Evolutionary conservation across 768 basidiomycete species (phyloP).

Genomic region (Trametes sanguinea): DNA sequence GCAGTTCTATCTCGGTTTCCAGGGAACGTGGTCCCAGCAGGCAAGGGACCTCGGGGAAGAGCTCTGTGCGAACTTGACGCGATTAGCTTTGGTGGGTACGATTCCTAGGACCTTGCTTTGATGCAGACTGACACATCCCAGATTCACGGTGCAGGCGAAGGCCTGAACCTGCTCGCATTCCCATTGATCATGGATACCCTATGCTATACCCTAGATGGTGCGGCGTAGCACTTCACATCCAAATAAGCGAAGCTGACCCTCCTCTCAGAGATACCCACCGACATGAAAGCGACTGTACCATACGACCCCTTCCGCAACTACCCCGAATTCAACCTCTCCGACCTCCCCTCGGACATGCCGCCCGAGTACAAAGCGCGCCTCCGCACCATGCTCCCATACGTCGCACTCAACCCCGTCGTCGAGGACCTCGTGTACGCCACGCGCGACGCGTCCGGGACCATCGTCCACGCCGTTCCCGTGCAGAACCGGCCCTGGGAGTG

Average conservation of each 20-base stretch:
- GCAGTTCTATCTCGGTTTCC: constrained; percentile 74
- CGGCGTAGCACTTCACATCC: constrained; percentile 19
- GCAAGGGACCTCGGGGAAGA: constrained; percentile 48
- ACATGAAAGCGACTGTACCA: constrained; percentile 48
- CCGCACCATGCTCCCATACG: constrained; percentile 56
- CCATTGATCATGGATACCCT: constrained; percentile 73
- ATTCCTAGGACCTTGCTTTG: not conserved
- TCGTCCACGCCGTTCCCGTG: constrained; percentile 53
- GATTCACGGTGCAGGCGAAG: constrained; percentile 56
- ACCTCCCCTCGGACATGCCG: constrained; percentile 59
- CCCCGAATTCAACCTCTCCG: constrained; percentile 50
- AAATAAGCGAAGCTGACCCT: not conserved
- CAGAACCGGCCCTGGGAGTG: constrained; percentile 85
- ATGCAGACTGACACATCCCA: constrained; percentile 31
- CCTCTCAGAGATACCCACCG: constrained; percentile 62
- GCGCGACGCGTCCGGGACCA: constrained; percentile 53
- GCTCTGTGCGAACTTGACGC: constrained; percentile 47
- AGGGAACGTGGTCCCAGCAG: constrained; percentile 53
- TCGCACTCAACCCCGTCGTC: constrained; percentile 52
- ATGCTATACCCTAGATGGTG: constrained; percentile 74
- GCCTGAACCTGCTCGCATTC: constrained; percentile 58
- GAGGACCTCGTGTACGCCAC: constrained; percentile 60
- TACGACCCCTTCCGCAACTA: constrained; percentile 70
- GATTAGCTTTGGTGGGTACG: constrained; percentile 26
- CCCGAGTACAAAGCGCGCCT: constrained; percentile 59